Percentiles rank a stretch among this genome's conserved stretches.
Conservation (phyloP, 2,329 filamentous ascomycete species). For the Beauveria sp. region DNA sequence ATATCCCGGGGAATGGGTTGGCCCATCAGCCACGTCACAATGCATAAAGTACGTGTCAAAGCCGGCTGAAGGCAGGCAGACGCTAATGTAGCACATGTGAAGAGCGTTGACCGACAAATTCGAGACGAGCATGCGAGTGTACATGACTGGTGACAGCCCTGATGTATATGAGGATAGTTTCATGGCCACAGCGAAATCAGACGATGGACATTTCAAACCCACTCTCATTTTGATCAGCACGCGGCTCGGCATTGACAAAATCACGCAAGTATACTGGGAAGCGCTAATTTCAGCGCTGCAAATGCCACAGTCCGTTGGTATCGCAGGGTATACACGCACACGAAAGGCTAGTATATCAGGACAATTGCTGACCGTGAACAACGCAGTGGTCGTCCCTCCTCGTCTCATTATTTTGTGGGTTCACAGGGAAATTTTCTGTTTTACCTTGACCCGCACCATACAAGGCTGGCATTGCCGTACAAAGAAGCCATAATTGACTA, state of each 20-base stretch:
- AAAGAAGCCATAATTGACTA: conserved; percentile 50
- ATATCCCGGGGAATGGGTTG: conserved; percentile 96
- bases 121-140: conserved; percentile 64
- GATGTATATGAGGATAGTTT: conserved; percentile 92
- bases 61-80: background rate
- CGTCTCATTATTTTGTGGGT: conserved; percentile 61
- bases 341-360: conserved; percentile 1
- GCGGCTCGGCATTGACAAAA: conserved; percentile 83
- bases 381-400: conserved; percentile 76
- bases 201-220: conserved; percentile 62
- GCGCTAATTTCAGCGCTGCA: conserved; percentile 79
- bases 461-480: conserved; percentile 64
- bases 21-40: conserved; percentile 87
- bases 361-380: background rate
- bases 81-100: conserved; percentile 12
- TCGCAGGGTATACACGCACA: conserved; percentile 63
- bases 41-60: conserved; percentile 72
- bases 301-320: conserved; percentile 88
- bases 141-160: conserved; percentile 80
- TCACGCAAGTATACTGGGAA: conserved; percentile 92
- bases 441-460: conserved; percentile 90
- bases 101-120: conserved; percentile 69
- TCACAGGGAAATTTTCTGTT: conserved; percentile 70
- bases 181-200: conserved; percentile 64
- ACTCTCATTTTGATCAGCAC: conserved; percentile 86